These are phyloP conservation scores for Fusarium acutatum DNA, from an alignment of 2,329 filamentous ascomycete species.

Conservation along the genomic window DNA sequence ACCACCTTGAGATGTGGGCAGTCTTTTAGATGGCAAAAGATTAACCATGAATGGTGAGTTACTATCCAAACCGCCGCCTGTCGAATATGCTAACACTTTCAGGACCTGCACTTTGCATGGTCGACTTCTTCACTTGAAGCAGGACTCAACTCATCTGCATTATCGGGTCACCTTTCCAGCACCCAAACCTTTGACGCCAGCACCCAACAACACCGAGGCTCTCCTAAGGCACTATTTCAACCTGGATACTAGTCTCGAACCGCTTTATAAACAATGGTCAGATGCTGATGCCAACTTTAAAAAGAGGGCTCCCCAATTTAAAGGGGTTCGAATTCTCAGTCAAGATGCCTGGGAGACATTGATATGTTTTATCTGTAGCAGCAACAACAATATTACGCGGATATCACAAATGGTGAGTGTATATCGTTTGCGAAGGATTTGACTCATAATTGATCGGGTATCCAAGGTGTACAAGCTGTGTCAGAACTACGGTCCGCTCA, in stretches of 20 bases:
- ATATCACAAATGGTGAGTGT: conserved; percentile 88
- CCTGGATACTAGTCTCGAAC: conserved; percentile 76
- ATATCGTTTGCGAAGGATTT: neutral
- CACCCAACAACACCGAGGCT: conserved; percentile 72
- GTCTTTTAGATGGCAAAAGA: conserved; percentile 94
- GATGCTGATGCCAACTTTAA: conserved; percentile 86
- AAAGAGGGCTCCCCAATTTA: conserved; percentile 85
- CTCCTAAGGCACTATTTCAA: conserved; percentile 89
- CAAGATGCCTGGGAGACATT: conserved; percentile 97
- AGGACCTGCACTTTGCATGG: conserved; percentile 87
- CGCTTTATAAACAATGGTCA: conserved; percentile 89
- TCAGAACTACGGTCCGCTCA: conserved; percentile 79
- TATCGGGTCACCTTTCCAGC: conserved; percentile 76
- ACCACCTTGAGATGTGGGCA: conserved; percentile 95
- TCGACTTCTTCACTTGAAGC: conserved; percentile 83
- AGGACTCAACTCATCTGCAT: conserved; percentile 80
- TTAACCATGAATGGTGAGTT: conserved; percentile 80
- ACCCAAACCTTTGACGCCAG: conserved; percentile 16
- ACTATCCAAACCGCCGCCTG: neutral
- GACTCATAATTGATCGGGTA: neutral
- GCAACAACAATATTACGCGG: conserved; percentile 95
- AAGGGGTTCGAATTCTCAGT: conserved; percentile 88
- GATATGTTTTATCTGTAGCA: conserved; percentile 95
- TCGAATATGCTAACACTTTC: conserved; percentile 5
- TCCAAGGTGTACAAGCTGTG: conserved; percentile 86